These are phyloP conservation scores for Cucurbita ficifolia DNA, from an alignment of 306 rosid genomes.

Conservation along the genomic window DNA sequence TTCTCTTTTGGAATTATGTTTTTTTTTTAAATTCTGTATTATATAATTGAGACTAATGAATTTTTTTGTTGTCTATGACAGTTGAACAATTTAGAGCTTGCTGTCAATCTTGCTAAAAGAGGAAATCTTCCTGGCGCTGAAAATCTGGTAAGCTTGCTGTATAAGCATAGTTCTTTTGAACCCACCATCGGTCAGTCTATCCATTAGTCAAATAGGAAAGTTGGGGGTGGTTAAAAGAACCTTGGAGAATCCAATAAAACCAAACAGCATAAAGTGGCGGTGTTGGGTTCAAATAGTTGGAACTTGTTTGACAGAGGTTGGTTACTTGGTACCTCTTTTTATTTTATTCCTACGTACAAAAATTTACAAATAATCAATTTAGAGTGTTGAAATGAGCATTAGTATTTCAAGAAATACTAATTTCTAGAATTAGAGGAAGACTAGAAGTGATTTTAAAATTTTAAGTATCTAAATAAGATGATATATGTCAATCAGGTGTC, in stretches of 20 bases:
- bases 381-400: neutral
- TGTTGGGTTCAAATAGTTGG: neutral
- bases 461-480: neutral
- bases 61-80: constrained; percentile 9
- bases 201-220: neutral
- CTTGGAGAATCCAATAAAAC: neutral
- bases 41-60: neutral
- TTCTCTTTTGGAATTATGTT: neutral
- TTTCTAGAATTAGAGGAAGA: neutral
- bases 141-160: constrained; percentile 50
- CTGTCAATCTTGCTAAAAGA: constrained; percentile 94
- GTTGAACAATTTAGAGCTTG: constrained; percentile 97
- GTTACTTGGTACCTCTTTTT: neutral
- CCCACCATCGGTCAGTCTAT: neutral
- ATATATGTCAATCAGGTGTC: neutral
- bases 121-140: constrained; percentile 99
- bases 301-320: neutral
- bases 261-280: neutral
- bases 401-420: neutral
- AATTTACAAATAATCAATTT: neutral
- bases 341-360: neutral
- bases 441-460: neutral
- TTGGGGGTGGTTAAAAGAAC: neutral
- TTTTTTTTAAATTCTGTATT: neutral
- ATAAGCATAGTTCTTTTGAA: neutral